phyloP scores from a whole-genome alignment of 768 basidiomycete species.

The Sutorius australiensis region DNA sequence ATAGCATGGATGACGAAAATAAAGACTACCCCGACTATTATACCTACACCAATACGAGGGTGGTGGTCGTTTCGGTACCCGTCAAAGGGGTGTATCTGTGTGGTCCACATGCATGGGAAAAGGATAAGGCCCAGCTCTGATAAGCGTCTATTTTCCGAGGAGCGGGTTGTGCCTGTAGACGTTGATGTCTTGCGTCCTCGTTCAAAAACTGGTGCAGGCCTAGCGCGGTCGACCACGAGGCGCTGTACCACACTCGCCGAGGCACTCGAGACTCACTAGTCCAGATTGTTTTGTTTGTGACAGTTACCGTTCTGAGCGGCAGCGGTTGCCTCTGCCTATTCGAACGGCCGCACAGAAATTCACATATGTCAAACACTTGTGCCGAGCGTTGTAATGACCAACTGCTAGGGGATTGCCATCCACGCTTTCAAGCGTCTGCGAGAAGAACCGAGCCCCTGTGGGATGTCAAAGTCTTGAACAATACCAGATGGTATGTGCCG shows the following conservation, averaged over 20 bases:
- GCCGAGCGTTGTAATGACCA: constrained; percentile 80
- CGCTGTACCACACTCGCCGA: not conserved
- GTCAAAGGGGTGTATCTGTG: not conserved
- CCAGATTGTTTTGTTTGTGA: constrained; percentile 77
- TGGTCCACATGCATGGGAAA: not conserved
- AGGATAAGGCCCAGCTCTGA: constrained; percentile 2
- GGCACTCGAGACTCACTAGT: constrained; percentile 56
- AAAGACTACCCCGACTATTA: not conserved
- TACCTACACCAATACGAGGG: not conserved
- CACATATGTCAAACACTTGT: constrained; percentile 54
- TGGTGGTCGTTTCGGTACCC: not conserved
- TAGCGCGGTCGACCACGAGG: not conserved
- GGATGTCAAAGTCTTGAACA: constrained; percentile 65
- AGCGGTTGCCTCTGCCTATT: constrained; percentile 53
- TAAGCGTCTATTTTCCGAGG: constrained; percentile 54
- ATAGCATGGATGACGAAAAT: not conserved
- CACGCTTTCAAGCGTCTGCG: constrained; percentile 38
- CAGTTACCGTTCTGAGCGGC: constrained; percentile 55
- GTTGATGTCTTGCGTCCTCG: constrained; percentile 58
- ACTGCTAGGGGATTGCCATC: constrained; percentile 55
- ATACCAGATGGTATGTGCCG: not conserved
- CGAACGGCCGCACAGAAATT: constrained; percentile 14
- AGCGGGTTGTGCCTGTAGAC: constrained; percentile 40
- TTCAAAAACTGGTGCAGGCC: constrained; percentile 71
- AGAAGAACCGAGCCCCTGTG: constrained; percentile 62